Conservation (phyloP, 1,284 basidiomycete species). For the Phlebopus sp. region DNA sequence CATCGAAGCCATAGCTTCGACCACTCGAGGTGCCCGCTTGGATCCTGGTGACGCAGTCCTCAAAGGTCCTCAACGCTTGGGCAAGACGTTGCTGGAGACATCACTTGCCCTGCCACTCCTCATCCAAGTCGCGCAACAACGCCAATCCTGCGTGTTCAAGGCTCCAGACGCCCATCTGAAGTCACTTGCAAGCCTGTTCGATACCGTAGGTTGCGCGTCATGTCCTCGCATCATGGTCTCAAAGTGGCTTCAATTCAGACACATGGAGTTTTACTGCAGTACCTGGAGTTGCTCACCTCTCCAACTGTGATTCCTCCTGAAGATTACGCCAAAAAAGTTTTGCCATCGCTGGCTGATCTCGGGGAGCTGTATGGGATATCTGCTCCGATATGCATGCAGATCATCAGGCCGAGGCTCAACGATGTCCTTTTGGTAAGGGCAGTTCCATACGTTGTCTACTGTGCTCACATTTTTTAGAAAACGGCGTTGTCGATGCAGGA, state of each 20-base stretch:
- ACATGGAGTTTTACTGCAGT: conserved; percentile 75
- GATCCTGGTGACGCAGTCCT: conserved; percentile 59
- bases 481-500: conserved; percentile 60
- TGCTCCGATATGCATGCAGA: conserved; percentile 86
- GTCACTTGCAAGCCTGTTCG: conserved; percentile 82
- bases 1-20: conserved; percentile 79
- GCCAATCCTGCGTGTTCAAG: conserved; percentile 76
- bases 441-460: conserved; percentile 2
- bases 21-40: conserved; percentile 65
- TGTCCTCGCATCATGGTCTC: conserved; percentile 18
- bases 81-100: conserved; percentile 68
- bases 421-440: conserved; percentile 55
- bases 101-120: conserved; percentile 79
- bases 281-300: conserved; percentile 69
- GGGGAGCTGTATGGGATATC: conserved; percentile 74
- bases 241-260: conserved; percentile 44
- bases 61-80: conserved; percentile 67
- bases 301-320: conserved; percentile 55
- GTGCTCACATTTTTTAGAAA: conserved; percentile 37
- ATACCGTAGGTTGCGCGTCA: conserved; percentile 60
- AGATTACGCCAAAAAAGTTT: conserved; percentile 62
- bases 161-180: conserved; percentile 76
- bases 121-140: conserved; percentile 85
- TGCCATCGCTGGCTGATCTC: conserved; percentile 73
- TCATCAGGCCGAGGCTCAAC: conserved; percentile 81